Percentiles rank a stretch among this genome's conserved stretches.
Evolutionary conservation across 441 rosid genomes (phyloP).

Genomic region (Flueggea neowawraea): DNA sequence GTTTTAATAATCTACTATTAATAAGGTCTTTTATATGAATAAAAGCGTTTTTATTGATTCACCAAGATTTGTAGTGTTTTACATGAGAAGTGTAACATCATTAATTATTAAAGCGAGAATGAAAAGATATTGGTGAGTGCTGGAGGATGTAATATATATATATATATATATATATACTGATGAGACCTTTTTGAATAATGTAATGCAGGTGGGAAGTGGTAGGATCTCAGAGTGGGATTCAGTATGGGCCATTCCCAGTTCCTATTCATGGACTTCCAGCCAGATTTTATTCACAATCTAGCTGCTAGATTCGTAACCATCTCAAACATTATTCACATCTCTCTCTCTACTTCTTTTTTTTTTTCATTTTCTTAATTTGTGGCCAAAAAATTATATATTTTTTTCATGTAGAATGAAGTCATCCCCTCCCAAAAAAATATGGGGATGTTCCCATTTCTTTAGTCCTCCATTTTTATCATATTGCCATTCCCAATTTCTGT

Average conservation of each 20-base stretch:
- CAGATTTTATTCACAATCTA: constrained; percentile 38
- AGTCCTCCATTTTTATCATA: constrained; percentile 1
- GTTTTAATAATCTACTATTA: no score
- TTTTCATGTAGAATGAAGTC: constrained; percentile 1
- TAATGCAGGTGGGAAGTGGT: constrained; percentile 65
- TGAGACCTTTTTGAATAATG: no score
- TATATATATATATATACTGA: no score
- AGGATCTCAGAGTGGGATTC: constrained; percentile 54
- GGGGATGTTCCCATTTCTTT: constrained; percentile 7
- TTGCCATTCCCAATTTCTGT: background rate
- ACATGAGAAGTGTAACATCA: no score
- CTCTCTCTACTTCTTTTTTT: background rate
- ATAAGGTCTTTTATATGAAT: no score
- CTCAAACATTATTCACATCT: constrained; percentile 6
- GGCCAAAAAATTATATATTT: constrained; percentile 1
- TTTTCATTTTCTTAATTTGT: background rate
- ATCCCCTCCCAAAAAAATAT: constrained; percentile 16
- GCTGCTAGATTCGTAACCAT: no score
- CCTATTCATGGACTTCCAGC: constrained; percentile 70
- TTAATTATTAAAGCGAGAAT: no score
- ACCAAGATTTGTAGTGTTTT: no score
- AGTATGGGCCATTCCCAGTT: constrained; percentile 78
- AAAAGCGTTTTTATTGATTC: no score
- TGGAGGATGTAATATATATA: no score
- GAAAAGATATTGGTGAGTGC: no score